Evolutionary conservation across 208 protist species (phyloP).

Genomic region (Leishmania martiniquensis): DNA sequence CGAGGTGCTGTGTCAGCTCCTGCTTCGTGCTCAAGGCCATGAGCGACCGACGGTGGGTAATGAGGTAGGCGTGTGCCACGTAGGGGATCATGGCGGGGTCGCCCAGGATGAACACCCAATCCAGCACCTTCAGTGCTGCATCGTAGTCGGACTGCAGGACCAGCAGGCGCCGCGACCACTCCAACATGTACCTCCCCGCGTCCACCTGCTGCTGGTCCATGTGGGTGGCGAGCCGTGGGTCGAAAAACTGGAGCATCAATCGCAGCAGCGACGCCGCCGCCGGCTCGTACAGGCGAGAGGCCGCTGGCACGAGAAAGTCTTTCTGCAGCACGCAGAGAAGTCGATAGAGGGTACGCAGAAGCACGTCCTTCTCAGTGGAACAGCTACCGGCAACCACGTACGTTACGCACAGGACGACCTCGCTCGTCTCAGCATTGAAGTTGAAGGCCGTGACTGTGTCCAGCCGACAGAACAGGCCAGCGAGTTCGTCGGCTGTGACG

Average conservation of each 20-base stretch:
- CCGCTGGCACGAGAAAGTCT: slow-evolving; percentile 45
- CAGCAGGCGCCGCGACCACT: slow-evolving; percentile 68
- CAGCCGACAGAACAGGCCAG: slow-evolving; percentile 45
- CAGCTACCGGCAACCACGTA: slow-evolving; percentile 35
- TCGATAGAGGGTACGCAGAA: slow-evolving; percentile 26
- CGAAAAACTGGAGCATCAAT: slow-evolving; percentile 93
- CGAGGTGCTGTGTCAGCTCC: slow-evolving; percentile 32
- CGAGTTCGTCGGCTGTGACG: slow-evolving; percentile 21
- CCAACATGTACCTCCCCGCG: slow-evolving; percentile 50
- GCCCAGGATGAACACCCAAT: slow-evolving; percentile 78
- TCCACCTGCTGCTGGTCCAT: slow-evolving; percentile 80
- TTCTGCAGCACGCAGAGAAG: slow-evolving; percentile 32
- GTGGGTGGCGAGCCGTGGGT: slow-evolving; percentile 79
- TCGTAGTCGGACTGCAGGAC: slow-evolving; percentile 42
- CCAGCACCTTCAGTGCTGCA: slow-evolving; percentile 56
- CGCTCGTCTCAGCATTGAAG: slow-evolving; percentile 47
- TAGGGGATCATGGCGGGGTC: slow-evolving; percentile 77
- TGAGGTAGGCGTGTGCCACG: slow-evolving; percentile 68
- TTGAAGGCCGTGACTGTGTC: slow-evolving; percentile 40
- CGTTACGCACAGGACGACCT: slow-evolving; percentile 45
- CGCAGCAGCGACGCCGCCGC: slow-evolving; percentile 48
- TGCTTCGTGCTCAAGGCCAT: slow-evolving; percentile 43
- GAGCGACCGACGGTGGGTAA: slow-evolving; percentile 55
- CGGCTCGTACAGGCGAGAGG: slow-evolving; percentile 48
- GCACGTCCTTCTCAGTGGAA: slow-evolving; percentile 13